phyloP scores from a whole-genome alignment of 768 basidiomycete species.

The Calocybe cyanea region DNA sequence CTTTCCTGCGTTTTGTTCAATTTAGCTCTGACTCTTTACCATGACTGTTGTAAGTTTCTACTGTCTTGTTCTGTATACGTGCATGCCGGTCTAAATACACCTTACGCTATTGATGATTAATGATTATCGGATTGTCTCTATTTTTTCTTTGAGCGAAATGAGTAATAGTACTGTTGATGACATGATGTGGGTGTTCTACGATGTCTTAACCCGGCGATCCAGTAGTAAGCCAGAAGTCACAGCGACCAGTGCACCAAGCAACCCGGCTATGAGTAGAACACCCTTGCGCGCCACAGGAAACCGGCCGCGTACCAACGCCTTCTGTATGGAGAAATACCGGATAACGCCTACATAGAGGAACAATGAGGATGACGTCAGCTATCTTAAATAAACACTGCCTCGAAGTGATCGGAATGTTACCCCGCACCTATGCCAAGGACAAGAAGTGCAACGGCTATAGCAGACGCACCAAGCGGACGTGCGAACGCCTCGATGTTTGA shows the following conservation, averaged over 20 bases:
- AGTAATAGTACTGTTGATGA: neutral
- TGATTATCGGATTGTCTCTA: too few relatives aligned
- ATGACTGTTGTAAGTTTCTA: too few relatives aligned
- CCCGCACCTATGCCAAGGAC: constrained; percentile 27
- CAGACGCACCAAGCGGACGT: constrained; percentile 42
- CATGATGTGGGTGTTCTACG: neutral
- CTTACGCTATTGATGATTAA: too few relatives aligned
- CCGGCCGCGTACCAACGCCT: constrained; percentile 9
- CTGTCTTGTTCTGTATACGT: too few relatives aligned
- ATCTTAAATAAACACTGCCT: neutral
- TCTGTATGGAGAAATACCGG: constrained; percentile 13
- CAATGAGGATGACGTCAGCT: too few relatives aligned
- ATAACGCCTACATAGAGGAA: constrained; percentile 1
- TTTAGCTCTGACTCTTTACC: too few relatives aligned
- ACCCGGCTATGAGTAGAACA: constrained; percentile 1
- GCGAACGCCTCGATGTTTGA: constrained; percentile 15
- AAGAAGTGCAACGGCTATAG: constrained; percentile 30
- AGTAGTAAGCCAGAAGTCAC: constrained; percentile 7
- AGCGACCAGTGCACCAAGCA: constrained; percentile 8
- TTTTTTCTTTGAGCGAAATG: neutral
- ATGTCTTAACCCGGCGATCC: neutral
- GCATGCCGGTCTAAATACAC: too few relatives aligned
- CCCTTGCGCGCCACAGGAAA: constrained; percentile 12
- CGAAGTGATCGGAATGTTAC: neutral
- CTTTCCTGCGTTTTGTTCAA: too few relatives aligned